Evolutionary conservation across 2,329 filamentous ascomycete species (phyloP), one percentile per base, ranked within the genome.

Genomic region (Trichoderma koningii): DNA sequence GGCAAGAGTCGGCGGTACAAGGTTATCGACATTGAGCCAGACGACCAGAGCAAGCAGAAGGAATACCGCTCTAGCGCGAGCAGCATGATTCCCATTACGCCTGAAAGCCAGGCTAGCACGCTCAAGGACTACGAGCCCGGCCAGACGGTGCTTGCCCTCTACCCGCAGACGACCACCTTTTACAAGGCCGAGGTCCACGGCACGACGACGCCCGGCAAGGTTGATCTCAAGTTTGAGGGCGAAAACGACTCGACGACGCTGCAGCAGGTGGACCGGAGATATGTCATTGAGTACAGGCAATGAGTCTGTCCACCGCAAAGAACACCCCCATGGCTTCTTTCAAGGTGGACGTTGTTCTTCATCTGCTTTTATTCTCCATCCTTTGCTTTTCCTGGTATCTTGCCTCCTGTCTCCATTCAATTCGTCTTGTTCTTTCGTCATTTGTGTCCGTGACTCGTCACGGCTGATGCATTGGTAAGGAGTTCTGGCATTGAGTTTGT

Each of bases 91-190:
- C 85, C 88, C 2, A 93, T 95, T 64, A 89, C 91, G 2, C 82
- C 85, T 0, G 78, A 79, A 68, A 76, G 68, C 72, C 80, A 69
- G 73, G 80, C 74, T 69, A 79, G 76, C 67, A 86, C 77, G 2
- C 79, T 89, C 17, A 78, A 83, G 4, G 82, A 89, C 47, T 84
- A 89, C 65, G 85, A 89, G 42, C 78, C 85, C 45, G 89, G 90
- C 51, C 91, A 89, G 73, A 85, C 87, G 52, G 91, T 94, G 9
- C 80, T 94, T 65, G 91, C 91, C 0, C 80, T 92, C 65, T 95
- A 95, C 72, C 91, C 91, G 0, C 88, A 92, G 70, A 94, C 91
- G 1, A 93, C 91, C 1, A 93, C 90, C 0, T 94, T 95, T 71
- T 95, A 95, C 75, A 88, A 90, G 73, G 91, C 91, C 1, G 90